Evolutionary conservation across 2,329 filamentous ascomycete genomes (phyloP).

Genomic region (Fusarium fujikuroi): DNA sequence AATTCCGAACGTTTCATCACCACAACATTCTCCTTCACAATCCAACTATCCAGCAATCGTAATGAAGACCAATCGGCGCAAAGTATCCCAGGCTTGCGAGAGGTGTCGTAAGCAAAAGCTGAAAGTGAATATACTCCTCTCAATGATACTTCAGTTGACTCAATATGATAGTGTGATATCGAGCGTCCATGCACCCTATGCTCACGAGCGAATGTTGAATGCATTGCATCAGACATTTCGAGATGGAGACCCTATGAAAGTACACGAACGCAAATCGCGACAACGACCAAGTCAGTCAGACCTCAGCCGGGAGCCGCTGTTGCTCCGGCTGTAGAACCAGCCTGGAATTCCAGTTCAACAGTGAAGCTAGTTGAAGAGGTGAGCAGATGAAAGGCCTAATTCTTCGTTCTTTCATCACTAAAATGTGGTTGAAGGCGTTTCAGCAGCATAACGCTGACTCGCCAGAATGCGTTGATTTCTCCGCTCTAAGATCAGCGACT

Average conservation of each 20-base stretch:
- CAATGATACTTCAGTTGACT: too few relatives aligned
- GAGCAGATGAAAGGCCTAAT: rapidly evolving
- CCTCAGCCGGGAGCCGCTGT: rapidly evolving
- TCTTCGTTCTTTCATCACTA: rapidly evolving
- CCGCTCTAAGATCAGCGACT: not conserved
- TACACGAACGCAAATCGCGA: rapidly evolving
- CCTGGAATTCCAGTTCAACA: conserved; percentile 22
- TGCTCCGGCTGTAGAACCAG: not conserved
- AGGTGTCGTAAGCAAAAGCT: conserved; percentile 24
- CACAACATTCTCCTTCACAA: not conserved
- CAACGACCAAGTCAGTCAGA: rapidly evolving
- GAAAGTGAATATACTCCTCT: not conserved
- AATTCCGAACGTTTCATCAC: not conserved
- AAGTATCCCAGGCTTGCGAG: not conserved
- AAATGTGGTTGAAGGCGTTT: not conserved
- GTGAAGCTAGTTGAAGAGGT: conserved; percentile 19
- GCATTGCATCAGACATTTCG: rapidly evolving
- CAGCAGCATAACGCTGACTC: not conserved
- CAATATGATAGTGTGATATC: not conserved
- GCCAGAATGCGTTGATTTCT: rapidly evolving
- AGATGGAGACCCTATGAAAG: not conserved
- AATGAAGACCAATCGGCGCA: not conserved
- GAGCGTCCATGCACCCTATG: not conserved
- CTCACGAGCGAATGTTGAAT: not conserved
- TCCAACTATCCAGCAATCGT: rapidly evolving